phyloP scores from a whole-genome alignment of 1,284 basidiomycete species.

The Tilletiopsis washingtonensis region DNA sequence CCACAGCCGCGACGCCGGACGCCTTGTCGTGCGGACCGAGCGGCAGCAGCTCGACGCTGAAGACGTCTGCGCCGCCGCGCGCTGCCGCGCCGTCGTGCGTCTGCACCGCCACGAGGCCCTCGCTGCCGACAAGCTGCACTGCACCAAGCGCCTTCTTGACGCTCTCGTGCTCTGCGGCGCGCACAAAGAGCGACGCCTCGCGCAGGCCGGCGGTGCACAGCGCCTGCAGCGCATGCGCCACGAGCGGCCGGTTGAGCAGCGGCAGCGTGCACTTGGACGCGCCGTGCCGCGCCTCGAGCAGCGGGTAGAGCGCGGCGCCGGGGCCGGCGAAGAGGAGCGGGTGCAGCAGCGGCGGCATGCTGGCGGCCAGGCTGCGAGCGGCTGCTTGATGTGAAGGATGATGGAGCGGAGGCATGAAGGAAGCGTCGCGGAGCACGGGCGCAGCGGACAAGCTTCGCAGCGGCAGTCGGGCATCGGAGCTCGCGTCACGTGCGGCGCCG shows the following conservation, averaged over 20 bases:
- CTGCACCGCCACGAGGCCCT: neutral
- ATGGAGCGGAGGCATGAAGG: too few species aligned
- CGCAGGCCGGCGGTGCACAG: constrained; percentile 36
- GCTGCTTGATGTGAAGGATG: too few species aligned
- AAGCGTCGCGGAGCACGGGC: too few species aligned
- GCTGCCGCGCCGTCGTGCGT: neutral
- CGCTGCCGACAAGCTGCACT: constrained; percentile 9
- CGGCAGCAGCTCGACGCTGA: constrained; percentile 31
- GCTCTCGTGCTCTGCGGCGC: constrained; percentile 31
- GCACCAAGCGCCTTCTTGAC: constrained; percentile 23
- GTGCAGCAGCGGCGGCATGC: too few species aligned
- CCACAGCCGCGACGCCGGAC: constrained; percentile 2
- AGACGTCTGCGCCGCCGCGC: neutral
- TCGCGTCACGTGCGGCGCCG: too few species aligned
- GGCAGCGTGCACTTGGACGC: constrained; percentile 45
- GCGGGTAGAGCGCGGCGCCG: neutral
- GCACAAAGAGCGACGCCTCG: constrained; percentile 36
- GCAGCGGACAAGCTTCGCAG: too few species aligned
- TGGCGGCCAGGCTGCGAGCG: too few species aligned
- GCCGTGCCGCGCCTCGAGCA: too few species aligned
- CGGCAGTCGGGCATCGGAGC: too few species aligned
- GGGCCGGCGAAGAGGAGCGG: neutral
- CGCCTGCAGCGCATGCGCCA: constrained; percentile 41
- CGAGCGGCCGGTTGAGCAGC: constrained; percentile 42
- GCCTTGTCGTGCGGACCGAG: constrained; percentile 26